These are phyloP conservation scores for Catunica adiposa DNA, from an alignment of 2,329 filamentous ascomycete genomes.

Conservation along the genomic window DNA sequence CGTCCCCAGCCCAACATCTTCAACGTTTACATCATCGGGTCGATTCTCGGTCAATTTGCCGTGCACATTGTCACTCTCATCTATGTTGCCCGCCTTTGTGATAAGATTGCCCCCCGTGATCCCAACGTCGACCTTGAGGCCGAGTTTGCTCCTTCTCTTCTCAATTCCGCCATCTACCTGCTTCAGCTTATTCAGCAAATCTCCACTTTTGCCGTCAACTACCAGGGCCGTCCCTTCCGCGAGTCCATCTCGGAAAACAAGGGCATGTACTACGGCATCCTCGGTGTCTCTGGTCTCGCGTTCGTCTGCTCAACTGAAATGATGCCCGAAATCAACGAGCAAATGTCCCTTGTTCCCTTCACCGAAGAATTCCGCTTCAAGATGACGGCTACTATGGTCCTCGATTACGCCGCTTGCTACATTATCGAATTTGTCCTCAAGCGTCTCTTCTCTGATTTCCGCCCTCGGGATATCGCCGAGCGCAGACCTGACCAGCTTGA, in stretches of 20 bases:
- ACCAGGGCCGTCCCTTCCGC: constrained; percentile 94
- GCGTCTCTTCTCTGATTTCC: constrained; percentile 72
- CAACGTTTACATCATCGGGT: constrained; percentile 97
- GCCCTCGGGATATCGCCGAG: constrained; percentile 81
- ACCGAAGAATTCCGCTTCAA: constrained; percentile 73
- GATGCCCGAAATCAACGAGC: constrained; percentile 84
- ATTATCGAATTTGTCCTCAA: constrained; percentile 78
- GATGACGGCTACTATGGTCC: constrained; percentile 67
- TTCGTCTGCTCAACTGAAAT: constrained; percentile 94
- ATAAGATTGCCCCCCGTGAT: constrained; percentile 55
- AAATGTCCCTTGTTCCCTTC: constrained; percentile 85
- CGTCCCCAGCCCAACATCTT: constrained; percentile 97
- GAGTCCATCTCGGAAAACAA: constrained; percentile 90
- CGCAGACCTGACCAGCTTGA: constrained; percentile 73
- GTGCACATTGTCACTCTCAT: constrained; percentile 88
- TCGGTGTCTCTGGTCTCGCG: constrained; percentile 76
- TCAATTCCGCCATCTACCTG: constrained; percentile 94
- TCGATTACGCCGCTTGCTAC: constrained; percentile 80
- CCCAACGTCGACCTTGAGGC: constrained; percentile 73
- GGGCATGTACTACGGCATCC: constrained; percentile 94
- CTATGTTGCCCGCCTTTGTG: constrained; percentile 82
- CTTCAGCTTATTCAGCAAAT: constrained; percentile 97
- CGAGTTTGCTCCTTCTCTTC: constrained; percentile 79
- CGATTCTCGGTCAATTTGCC: constrained; percentile 90
- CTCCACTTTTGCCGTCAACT: constrained; percentile 98